Percentiles rank a stretch among this genome's conserved stretches.
phyloP scores from a whole-genome alignment of 2,329 filamentous ascomycete species.

The Fusarium redolens region DNA sequence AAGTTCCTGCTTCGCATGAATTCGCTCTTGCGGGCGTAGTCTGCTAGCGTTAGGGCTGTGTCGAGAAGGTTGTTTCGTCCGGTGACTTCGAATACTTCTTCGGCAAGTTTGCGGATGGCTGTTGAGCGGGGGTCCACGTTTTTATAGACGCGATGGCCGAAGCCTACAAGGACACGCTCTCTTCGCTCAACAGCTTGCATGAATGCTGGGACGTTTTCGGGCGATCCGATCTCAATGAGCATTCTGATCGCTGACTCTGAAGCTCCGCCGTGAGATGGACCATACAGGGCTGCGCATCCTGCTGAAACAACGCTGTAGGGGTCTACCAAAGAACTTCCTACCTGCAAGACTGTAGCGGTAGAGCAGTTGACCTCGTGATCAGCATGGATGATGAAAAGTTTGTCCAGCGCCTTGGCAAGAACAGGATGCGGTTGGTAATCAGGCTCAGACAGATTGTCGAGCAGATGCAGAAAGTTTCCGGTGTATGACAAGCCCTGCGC shows the following conservation, averaged over 20 bases:
- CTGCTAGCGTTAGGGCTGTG: conserved; percentile 58
- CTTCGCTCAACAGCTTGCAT: conserved; percentile 62
- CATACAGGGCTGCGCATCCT: conserved; percentile 64
- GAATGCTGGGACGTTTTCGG: conserved; percentile 62
- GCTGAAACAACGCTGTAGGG: conserved; percentile 65
- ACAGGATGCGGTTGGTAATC: conserved; percentile 61
- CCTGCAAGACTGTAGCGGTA: conserved; percentile 66
- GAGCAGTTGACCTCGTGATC: conserved; percentile 71
- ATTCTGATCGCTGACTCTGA: conserved; percentile 67
- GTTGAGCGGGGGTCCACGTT: conserved; percentile 64
- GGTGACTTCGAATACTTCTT: conserved; percentile 62
- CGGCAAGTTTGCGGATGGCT: conserved; percentile 61
- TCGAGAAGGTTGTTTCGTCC: conserved; percentile 64
- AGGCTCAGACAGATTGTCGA: conserved; percentile 61
- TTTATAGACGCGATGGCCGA: conserved; percentile 66
- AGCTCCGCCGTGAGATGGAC: conserved; percentile 69
- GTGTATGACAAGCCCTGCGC: conserved; percentile 61
- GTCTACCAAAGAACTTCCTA: conserved; percentile 67
- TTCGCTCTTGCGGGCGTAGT: conserved; percentile 58
- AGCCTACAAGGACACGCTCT: conserved; percentile 65
- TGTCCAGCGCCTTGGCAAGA: conserved; percentile 62
- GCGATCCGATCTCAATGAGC: conserved; percentile 62
- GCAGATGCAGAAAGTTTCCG: conserved; percentile 66
- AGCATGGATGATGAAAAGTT: conserved; percentile 66
- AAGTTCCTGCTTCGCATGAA: conserved; percentile 62